Evolutionary conservation across 2,329 filamentous ascomycete species (phyloP).

Genomic region (Teratosphaeria pseudoeucalypti): DNA sequence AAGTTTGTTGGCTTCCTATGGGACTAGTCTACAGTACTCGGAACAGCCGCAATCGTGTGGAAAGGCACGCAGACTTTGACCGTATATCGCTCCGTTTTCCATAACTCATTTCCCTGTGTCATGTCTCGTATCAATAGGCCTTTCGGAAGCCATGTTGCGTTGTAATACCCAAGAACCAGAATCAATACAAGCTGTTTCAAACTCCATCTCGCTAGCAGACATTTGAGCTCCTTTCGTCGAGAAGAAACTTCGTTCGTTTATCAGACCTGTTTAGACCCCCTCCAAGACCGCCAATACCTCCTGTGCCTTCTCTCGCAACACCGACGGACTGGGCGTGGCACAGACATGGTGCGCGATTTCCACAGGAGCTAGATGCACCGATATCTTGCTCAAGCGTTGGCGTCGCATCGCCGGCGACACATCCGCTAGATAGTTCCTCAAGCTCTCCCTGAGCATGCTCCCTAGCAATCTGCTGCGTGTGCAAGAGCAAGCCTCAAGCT

Average conservation of each 20-base stretch:
- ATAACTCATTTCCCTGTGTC: background rate
- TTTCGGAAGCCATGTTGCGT: background rate
- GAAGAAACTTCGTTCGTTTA: background rate
- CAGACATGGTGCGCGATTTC: background rate
- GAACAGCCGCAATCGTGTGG: background rate
- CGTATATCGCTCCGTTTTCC: background rate
- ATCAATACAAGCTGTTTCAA: background rate
- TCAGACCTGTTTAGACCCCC: background rate
- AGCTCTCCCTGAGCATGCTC: background rate
- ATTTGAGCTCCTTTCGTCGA: background rate
- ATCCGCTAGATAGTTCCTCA: background rate
- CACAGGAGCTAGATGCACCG: background rate
- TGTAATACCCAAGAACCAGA: background rate
- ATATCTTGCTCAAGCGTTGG: background rate
- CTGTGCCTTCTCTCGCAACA: background rate
- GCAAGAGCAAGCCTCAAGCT: background rate
- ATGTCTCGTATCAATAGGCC: background rate
- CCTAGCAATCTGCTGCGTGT: background rate
- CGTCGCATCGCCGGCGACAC: background rate
- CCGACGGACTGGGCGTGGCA: background rate
- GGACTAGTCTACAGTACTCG: slow-evolving; percentile 8
- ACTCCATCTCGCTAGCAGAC: background rate
- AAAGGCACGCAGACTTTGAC: background rate
- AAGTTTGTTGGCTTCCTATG: slow-evolving; percentile 13
- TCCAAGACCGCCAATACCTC: background rate